Evolutionary conservation across 495 filamentous ascomycete species (phyloP).

Genomic region (Pyrenula aspistea): DNA sequence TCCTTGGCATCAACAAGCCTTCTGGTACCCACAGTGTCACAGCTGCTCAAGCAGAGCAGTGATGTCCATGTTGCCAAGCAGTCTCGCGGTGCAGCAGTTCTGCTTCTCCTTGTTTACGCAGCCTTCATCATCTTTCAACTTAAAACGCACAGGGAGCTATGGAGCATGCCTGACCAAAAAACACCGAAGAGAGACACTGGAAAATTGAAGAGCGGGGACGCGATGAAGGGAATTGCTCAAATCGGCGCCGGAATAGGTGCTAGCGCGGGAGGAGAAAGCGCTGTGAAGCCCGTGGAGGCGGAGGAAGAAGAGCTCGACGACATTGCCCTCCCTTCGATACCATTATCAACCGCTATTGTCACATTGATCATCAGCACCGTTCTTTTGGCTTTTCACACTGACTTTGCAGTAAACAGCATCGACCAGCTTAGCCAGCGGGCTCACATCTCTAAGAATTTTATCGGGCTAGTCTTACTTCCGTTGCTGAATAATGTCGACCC

Average conservation of each 20-base stretch:
- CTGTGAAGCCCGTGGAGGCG: background rate
- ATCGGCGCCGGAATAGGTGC: background rate
- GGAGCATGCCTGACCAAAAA: background rate
- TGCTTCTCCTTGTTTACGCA: background rate
- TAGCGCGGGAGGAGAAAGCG: background rate
- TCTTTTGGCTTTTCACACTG: constrained; percentile 1
- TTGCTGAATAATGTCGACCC: constrained; percentile 2
- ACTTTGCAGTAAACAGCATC: constrained; percentile 4
- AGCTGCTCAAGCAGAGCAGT: background rate
- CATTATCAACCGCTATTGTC: background rate
- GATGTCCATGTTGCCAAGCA: background rate
- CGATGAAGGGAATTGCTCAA: background rate
- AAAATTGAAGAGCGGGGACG: background rate
- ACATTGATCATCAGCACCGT: background rate
- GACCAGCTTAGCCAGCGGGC: constrained; percentile 2
- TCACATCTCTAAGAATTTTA: background rate
- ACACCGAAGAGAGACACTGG: background rate
- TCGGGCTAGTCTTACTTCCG: constrained; percentile 3
- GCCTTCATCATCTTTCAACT: background rate
- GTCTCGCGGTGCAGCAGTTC: background rate
- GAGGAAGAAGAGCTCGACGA: background rate
- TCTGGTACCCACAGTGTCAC: background rate
- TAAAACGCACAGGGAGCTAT: background rate
- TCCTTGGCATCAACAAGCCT: background rate
- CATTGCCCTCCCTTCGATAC: background rate